These are phyloP conservation scores for Pichia sp. DNA, from an alignment of 1,139 yeast species.

Conservation along the genomic window DNA sequence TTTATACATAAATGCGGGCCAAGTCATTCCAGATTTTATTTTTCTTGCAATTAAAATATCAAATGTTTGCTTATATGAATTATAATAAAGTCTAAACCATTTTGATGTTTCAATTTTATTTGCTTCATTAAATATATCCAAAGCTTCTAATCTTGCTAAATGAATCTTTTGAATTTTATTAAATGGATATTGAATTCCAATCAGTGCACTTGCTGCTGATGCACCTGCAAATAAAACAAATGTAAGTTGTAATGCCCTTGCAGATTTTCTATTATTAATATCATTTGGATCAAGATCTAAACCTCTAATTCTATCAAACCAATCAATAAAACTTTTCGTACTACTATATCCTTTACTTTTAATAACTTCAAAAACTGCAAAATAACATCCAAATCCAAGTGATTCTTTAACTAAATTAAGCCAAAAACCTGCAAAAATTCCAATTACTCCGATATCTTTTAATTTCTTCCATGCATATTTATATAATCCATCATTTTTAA, in stretches of 20 bases:
- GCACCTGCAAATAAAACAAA: conserved; percentile 86
- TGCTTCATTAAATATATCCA: conserved; percentile 59
- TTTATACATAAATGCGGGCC: conserved; percentile 66
- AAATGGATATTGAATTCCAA: conserved; percentile 78
- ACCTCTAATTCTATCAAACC: conserved; percentile 18
- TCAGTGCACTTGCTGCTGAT: conserved; percentile 71
- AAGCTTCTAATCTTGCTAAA: conserved; percentile 69
- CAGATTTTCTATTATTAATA: conserved; percentile 37
- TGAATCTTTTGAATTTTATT: conserved; percentile 76
- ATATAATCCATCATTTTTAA: conserved; percentile 52
- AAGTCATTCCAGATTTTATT: conserved; percentile 46
- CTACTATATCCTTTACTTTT: conserved; percentile 58
- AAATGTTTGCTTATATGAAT: conserved; percentile 69
- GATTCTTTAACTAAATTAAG: conserved; percentile 75
- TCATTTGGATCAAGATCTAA: conserved; percentile 29
- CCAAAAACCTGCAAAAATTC: conserved; percentile 86
- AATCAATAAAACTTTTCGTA: conserved; percentile 34
- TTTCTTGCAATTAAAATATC: conserved; percentile 52
- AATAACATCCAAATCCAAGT: conserved; percentile 80
- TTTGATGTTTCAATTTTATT: conserved; percentile 25
- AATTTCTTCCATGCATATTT: conserved; percentile 64
- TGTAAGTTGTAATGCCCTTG: conserved; percentile 50
- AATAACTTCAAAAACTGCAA: conserved; percentile 77
- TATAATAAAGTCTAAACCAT: conserved; percentile 51
- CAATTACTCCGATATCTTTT: conserved; percentile 67